Conservation (phyloP, 305 asterid genomes). For the Fraxinus platypoda region DNA sequence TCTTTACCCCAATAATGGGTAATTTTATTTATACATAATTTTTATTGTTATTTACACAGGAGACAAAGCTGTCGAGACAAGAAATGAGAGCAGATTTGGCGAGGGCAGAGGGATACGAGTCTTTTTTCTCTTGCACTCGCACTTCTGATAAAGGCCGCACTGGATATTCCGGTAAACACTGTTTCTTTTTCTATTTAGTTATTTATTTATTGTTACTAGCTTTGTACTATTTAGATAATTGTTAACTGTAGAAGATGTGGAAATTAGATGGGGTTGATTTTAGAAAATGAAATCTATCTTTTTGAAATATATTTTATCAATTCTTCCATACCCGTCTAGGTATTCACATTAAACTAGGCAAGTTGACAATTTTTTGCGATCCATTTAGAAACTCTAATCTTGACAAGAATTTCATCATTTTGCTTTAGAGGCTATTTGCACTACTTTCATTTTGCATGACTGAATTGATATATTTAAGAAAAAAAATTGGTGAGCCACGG, state of each 20-base stretch:
- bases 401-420: not conserved
- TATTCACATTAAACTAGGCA: not conserved
- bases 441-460: not conserved
- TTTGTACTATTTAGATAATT: not conserved
- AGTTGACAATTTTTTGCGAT: not conserved
- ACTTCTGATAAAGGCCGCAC: conserved; percentile 76
- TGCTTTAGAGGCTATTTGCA: not conserved
- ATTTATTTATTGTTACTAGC: not conserved
- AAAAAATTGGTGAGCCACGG: not conserved
- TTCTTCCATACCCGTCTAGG: not conserved
- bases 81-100: conserved; percentile 75
- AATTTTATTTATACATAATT: not conserved
- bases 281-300: not conserved
- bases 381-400: not conserved
- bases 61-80: conserved; percentile 76
- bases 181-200: not conserved
- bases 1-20: not conserved
- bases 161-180: conserved; percentile 69
- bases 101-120: conserved; percentile 90
- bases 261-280: not conserved
- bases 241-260: not conserved
- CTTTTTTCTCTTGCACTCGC: conserved; percentile 90
- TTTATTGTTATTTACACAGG: conserved; percentile 36
- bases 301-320: not conserved
- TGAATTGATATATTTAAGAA: not conserved